Conservation (phyloP, 2,329 filamentous ascomycete species). For the Ophiostoma montium region DNA sequence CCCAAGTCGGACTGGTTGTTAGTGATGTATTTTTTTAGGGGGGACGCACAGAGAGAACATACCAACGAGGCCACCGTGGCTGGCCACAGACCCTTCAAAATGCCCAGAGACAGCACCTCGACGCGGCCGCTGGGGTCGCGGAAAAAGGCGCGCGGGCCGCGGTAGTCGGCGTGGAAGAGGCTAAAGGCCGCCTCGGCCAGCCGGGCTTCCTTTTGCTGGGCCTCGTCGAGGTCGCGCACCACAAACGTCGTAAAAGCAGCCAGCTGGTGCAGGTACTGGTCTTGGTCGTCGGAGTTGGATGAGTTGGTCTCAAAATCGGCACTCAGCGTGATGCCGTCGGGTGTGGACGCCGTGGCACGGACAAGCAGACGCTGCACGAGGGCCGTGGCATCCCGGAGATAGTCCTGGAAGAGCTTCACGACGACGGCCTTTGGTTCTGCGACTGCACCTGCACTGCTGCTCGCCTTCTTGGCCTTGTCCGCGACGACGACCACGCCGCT, state of each 20-base stretch:
- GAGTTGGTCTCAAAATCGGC: conserved; percentile 9
- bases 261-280: conserved; percentile 15
- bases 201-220: conserved; percentile 15
- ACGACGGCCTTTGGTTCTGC: not conserved
- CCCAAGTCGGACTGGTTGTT: conserved; percentile 14
- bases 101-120: conserved; percentile 16
- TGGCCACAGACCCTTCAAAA: conserved; percentile 20
- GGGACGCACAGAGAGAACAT: not conserved
- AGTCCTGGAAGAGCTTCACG: conserved; percentile 16
- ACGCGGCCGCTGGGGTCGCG: conserved; percentile 10
- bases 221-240: conserved; percentile 16
- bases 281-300: conserved; percentile 7
- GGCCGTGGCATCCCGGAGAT: conserved; percentile 26
- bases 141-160: conserved; percentile 8
- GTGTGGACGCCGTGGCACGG: conserved; percentile 19
- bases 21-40: not conserved
- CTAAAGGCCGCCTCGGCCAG: conserved; percentile 16
- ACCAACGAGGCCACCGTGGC: conserved; percentile 16
- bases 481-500: conserved; percentile 8
- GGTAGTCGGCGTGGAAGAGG: conserved; percentile 13
- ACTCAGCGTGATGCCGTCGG: conserved; percentile 6
- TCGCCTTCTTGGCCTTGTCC: conserved; percentile 1
- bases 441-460: too few relatives aligned
- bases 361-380: conserved; percentile 28
- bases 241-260: conserved; percentile 19